Evolutionary conservation across 495 filamentous ascomycete species (phyloP).

Genomic region (Aspergillus cavernicola): DNA sequence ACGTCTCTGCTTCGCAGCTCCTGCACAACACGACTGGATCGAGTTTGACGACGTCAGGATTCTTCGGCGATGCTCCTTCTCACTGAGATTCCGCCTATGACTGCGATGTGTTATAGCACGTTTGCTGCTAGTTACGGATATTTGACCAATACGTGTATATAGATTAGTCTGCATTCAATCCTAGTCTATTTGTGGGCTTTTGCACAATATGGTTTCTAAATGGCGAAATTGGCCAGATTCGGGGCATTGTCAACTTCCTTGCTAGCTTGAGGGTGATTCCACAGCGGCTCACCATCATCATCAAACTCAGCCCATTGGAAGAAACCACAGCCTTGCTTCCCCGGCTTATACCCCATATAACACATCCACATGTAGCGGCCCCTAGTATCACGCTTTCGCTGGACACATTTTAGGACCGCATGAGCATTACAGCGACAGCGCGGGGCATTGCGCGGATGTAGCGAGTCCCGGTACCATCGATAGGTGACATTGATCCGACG

Average conservation of each 20-base stretch:
- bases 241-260: slow-evolving; percentile 24
- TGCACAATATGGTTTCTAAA: neutral
- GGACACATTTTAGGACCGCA: slow-evolving; percentile 72
- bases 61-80: neutral
- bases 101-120: neutral
- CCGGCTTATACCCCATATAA: slow-evolving; percentile 69
- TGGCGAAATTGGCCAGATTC: slow-evolving; percentile 29
- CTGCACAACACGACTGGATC: neutral
- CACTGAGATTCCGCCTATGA: neutral
- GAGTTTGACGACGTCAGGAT: neutral
- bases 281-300: slow-evolving; percentile 75
- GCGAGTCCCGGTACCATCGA: slow-evolving; percentile 71
- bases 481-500: slow-evolving; percentile 91
- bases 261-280: slow-evolving; percentile 28
- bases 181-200: neutral
- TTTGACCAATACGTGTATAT: neutral
- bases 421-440: slow-evolving; percentile 65
- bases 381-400: slow-evolving; percentile 66
- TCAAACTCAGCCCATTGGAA: slow-evolving; percentile 92
- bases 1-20: neutral
- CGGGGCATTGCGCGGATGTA: slow-evolving; percentile 64
- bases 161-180: slow-evolving; percentile 4
- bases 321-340: slow-evolving; percentile 71
- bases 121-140: neutral
- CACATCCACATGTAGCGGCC: slow-evolving; percentile 96